Conservation (phyloP, 1,284 basidiomycete genomes). For the Tilletia setariae region DNA sequence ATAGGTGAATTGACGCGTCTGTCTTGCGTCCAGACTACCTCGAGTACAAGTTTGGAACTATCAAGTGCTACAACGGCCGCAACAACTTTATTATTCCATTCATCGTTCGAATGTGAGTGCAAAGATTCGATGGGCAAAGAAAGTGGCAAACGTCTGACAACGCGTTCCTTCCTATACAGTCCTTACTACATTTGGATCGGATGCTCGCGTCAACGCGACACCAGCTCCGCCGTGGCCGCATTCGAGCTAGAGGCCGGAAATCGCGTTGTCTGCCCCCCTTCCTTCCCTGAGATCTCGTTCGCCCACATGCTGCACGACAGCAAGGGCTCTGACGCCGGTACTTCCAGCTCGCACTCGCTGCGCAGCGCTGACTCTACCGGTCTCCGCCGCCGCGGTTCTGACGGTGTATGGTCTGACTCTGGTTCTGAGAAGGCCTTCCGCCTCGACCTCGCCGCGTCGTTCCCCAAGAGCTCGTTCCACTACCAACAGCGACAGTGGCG, state of each 20-base stretch:
- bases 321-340: conserved; percentile 29
- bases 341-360: conserved; percentile 33
- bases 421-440: conserved; percentile 52
- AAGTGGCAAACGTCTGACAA: not conserved
- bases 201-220: conserved; percentile 66
- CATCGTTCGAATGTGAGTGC: conserved; percentile 64
- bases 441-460: conserved; percentile 41
- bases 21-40: conserved; percentile 62
- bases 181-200: conserved; percentile 77
- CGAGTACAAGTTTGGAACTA: conserved; percentile 75
- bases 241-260: conserved; percentile 73
- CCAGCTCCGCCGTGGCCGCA: conserved; percentile 63
- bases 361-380: conserved; percentile 44
- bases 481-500: conserved; percentile 65
- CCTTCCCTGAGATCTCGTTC: conserved; percentile 46
- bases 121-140: too few species aligned
- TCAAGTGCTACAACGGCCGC: conserved; percentile 66
- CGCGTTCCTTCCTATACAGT: conserved; percentile 48
- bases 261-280: conserved; percentile 51
- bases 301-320: conserved; percentile 21
- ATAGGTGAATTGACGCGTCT: not conserved
- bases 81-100: conserved; percentile 70
- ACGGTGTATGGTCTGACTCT: conserved; percentile 54
- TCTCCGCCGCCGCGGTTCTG: conserved; percentile 53
- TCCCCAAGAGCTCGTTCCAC: conserved; percentile 70